These are phyloP conservation scores for Alternaria sp. DNA, from an alignment of 2,329 filamentous ascomycete species.

Conservation along the genomic window DNA sequence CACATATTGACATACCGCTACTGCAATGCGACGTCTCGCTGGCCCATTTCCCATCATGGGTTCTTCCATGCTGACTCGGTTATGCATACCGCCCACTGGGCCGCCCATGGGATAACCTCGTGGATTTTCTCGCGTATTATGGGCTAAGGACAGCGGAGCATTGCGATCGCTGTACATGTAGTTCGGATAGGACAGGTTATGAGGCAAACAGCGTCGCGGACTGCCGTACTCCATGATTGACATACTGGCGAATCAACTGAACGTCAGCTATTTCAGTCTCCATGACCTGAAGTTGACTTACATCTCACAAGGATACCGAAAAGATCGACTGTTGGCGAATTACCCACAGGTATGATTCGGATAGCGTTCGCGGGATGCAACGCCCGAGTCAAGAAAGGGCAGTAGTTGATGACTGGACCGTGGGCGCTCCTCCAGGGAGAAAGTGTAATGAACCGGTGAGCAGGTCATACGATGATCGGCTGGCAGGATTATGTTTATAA, in stretches of 20 bases:
- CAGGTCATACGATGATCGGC: constrained; percentile 9
- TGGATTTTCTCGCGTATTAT: constrained; percentile 29
- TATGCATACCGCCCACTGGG: constrained; percentile 23
- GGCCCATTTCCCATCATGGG: constrained; percentile 43
- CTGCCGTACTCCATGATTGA: constrained; percentile 22
- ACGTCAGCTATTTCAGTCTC: not conserved
- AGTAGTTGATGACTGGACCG: not conserved
- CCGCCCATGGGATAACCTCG: constrained; percentile 34
- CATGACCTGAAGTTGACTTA: not conserved
- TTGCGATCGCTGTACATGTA: constrained; percentile 38
- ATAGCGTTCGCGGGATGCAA: not conserved
- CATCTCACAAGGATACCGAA: not conserved
- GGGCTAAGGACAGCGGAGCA: constrained; percentile 22
- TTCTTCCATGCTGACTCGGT: constrained; percentile 21
- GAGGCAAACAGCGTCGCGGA: constrained; percentile 22
- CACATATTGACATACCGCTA: constrained; percentile 40
- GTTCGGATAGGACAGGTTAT: constrained; percentile 12
- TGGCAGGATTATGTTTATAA: constrained; percentile 25
- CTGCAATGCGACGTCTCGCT: constrained; percentile 58
- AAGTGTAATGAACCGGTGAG: constrained; percentile 3
- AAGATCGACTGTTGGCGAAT: not conserved
- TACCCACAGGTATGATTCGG: not conserved
- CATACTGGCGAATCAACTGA: constrained; percentile 4
- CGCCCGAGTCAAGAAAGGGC: not conserved
- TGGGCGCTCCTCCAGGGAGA: constrained; percentile 2